These are phyloP conservation scores for Turritis glabra DNA, from an alignment of 345 rosid genomes.

Conservation along the genomic window DNA sequence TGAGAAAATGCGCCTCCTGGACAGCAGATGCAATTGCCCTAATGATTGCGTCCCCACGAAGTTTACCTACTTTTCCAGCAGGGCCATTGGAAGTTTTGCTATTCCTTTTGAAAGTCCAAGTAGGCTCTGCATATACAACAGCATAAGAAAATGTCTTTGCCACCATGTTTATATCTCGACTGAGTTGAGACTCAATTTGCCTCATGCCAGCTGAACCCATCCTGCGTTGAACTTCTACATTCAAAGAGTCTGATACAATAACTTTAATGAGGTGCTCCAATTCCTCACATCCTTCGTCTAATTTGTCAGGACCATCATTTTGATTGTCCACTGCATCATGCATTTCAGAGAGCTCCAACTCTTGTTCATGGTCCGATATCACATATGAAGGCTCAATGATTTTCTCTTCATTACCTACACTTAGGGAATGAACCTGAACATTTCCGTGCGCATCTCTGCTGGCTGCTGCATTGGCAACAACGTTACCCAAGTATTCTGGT, in stretches of 20 bases:
- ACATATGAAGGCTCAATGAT: conserved; percentile 70
- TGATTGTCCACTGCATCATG: conserved; percentile 34
- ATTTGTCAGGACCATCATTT: conserved; percentile 36
- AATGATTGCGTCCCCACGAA: conserved; percentile 58
- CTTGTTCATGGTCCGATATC: conserved; percentile 57
- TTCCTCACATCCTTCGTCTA: conserved; percentile 44
- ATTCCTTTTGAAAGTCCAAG: conserved; percentile 46
- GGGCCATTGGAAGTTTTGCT: conserved; percentile 25
- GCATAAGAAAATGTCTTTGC: conserved; percentile 69
- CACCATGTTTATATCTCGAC: conserved; percentile 62
- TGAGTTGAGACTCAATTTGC: conserved; percentile 56
- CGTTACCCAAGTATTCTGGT: conserved; percentile 46
- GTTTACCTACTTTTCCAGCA: conserved; percentile 54
- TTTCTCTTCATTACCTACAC: conserved; percentile 41
- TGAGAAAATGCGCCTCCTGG: conserved; percentile 62
- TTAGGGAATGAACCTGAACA: conserved; percentile 33
- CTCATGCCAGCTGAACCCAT: conserved; percentile 58
- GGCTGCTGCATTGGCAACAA: conserved; percentile 38
- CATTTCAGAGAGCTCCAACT: conserved; percentile 43
- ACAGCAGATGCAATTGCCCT: conserved; percentile 73
- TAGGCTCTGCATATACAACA: conserved; percentile 44
- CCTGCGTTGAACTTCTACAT: conserved; percentile 72
- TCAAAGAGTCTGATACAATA: conserved; percentile 64
- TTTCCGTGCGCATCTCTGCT: conserved; percentile 30
- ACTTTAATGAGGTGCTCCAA: conserved; percentile 55